Conservation (phyloP, 179 eudicot species). For the Patellifolia procumbens region DNA sequence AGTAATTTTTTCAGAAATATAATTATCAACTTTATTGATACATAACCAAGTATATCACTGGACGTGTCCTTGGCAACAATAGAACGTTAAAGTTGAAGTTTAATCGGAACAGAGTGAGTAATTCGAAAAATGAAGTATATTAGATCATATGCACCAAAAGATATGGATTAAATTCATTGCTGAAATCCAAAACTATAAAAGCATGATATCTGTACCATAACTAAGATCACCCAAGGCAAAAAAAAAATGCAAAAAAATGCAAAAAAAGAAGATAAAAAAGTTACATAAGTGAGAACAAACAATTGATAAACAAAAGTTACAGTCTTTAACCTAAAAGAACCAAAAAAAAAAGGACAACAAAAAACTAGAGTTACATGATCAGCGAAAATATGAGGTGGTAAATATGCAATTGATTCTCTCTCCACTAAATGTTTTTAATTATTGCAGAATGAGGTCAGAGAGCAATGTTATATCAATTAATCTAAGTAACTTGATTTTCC, state of each 20-base stretch:
- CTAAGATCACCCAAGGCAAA: slow-evolving; percentile 1
- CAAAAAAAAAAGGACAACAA: neutral
- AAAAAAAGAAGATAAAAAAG: no score
- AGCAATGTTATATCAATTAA: neutral
- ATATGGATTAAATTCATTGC: no score
- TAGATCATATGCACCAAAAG: no score
- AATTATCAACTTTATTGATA: no score
- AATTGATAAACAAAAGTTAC: slow-evolving; percentile 7
- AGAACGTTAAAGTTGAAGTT: no score
- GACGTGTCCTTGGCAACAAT: no score
- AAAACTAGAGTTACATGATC: slow-evolving; percentile 11
- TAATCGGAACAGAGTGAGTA: no score
- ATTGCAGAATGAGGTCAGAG: slow-evolving; percentile 11
- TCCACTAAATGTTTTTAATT: neutral
- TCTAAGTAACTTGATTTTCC: slow-evolving; percentile 3
- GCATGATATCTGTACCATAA: slow-evolving; percentile 3
- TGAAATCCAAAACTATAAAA: neutral
- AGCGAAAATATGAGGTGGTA: slow-evolving; percentile 23
- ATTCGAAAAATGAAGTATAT: no score
- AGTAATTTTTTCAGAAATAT: no score
- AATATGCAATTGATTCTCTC: slow-evolving; percentile 12
- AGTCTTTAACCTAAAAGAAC: neutral
- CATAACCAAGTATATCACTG: no score
- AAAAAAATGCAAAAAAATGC: no score
- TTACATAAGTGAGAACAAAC: slow-evolving; percentile 3